Conservation (phyloP, 345 rosid species). For the Citrus reticulata region DNA sequence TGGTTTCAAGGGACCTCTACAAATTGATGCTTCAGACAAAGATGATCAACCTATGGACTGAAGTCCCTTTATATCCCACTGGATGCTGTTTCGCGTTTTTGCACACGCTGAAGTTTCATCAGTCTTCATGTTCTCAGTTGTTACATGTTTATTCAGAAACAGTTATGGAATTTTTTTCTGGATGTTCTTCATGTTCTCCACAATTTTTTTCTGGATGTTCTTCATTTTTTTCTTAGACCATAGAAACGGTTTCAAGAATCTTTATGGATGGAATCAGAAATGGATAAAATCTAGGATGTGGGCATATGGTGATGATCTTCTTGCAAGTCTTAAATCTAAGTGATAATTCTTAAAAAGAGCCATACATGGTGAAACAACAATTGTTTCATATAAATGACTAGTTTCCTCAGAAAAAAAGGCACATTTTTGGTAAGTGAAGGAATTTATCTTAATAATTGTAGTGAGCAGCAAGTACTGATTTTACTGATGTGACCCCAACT, state of each 20-base stretch:
- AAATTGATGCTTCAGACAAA: conserved; percentile 37
- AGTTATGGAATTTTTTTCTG: not conserved
- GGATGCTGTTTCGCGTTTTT: not conserved
- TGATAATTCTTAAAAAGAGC: not conserved
- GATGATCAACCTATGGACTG: conserved; percentile 29
- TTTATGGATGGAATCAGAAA: not conserved
- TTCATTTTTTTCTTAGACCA: not conserved
- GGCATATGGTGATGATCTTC: too few species aligned
- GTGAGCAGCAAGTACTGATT: too few species aligned
- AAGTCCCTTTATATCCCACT: conserved; percentile 6
- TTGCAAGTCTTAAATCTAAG: not conserved
- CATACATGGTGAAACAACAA: too few species aligned
- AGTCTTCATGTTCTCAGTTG: not conserved
- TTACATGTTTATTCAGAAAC: not conserved
- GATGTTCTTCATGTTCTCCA: not conserved
- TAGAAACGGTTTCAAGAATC: not conserved
- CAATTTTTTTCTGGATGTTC: not conserved
- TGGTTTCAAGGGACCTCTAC: conserved; percentile 70
- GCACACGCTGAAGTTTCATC: not conserved
- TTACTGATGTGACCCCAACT: too few species aligned
- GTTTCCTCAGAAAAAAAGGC: too few species aligned
- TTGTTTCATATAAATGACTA: too few species aligned
- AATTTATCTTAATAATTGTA: too few species aligned
- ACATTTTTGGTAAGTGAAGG: too few species aligned
- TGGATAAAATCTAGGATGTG: too few species aligned